A percentile compares a stretch with the other conserved stretches of the same genome.
phyloP scores from a whole-genome alignment of 257 asterid genomes.

The Gentiana straminea region DNA sequence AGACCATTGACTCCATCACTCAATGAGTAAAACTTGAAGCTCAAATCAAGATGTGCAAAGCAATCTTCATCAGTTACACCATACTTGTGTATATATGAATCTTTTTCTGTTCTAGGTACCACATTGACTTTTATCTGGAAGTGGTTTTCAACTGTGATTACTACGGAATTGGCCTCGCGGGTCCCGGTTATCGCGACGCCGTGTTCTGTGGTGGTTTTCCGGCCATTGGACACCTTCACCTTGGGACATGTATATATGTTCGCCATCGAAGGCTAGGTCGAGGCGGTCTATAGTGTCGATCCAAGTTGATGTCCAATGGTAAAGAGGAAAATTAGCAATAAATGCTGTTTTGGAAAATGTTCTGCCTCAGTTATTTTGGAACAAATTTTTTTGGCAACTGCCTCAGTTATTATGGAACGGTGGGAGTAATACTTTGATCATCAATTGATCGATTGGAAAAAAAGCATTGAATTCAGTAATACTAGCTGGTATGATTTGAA shows the following conservation, averaged over 20 bases:
- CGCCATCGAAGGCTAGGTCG: slow-evolving; percentile 38
- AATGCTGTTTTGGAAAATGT: too few relatives aligned
- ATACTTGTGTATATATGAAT: slow-evolving; percentile 50
- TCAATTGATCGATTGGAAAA: too few relatives aligned
- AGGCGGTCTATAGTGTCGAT: slow-evolving; percentile 43
- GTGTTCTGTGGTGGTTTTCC: slow-evolving; percentile 8
- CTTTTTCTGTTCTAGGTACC: slow-evolving; percentile 54
- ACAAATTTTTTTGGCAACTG: too few relatives aligned
- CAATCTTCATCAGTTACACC: slow-evolving; percentile 63
- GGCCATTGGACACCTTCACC: slow-evolving; percentile 44
- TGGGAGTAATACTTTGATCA: too few relatives aligned
- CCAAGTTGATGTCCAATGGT: slow-evolving; percentile 63
- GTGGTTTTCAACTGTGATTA: slow-evolving; percentile 55
- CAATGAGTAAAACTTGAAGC: slow-evolving; percentile 66
- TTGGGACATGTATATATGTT: slow-evolving; percentile 22
- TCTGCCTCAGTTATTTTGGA: too few relatives aligned
- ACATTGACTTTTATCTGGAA: slow-evolving; percentile 64
- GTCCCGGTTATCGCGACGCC: slow-evolving; percentile 33
- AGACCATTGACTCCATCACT: slow-evolving; percentile 54
- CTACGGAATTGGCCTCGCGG: slow-evolving; percentile 35
- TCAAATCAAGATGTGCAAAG: slow-evolving; percentile 76
- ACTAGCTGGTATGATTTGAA: too few relatives aligned
- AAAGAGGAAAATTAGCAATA: too few relatives aligned
- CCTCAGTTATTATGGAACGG: too few relatives aligned
- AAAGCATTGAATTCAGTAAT: too few relatives aligned